A percentile compares a stretch with the other conserved stretches of the same genome.
Evolutionary conservation across 2,329 filamentous ascomycete genomes (phyloP).

Genomic region (Fusarium nanum): DNA sequence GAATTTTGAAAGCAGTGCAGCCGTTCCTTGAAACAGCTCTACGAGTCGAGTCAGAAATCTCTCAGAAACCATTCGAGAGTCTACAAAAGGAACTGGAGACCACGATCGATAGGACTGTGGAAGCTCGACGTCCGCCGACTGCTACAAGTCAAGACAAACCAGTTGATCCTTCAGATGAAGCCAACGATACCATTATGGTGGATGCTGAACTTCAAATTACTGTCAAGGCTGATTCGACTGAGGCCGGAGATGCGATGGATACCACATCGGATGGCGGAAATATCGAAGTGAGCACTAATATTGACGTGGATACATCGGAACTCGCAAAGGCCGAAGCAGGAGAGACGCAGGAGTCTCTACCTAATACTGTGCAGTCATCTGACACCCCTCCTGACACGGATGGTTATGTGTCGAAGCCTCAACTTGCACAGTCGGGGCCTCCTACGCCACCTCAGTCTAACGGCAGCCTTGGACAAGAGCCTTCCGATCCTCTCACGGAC

Average conservation of each 20-base stretch:
- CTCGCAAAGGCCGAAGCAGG: conserved; percentile 47
- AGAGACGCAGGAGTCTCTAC: conserved; percentile 43
- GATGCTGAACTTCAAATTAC: conserved; percentile 64
- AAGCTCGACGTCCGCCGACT: conserved; percentile 59
- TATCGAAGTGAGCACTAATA: conserved; percentile 60
- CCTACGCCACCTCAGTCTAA: conserved; percentile 76
- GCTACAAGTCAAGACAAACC: conserved; percentile 51
- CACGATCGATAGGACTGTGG: conserved; percentile 76
- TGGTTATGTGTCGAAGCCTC: conserved; percentile 55
- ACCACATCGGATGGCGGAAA: conserved; percentile 54
- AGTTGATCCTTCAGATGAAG: conserved; percentile 55
- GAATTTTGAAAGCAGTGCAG: conserved; percentile 86
- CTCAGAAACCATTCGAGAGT: conserved; percentile 74
- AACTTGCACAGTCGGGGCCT: conserved; percentile 57
- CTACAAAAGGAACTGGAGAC: conserved; percentile 79
- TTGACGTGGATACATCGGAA: conserved; percentile 60
- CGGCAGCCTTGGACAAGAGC: conserved; percentile 64
- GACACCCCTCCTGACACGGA: conserved; percentile 63
- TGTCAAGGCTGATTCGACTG: conserved; percentile 50
- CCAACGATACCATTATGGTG: conserved; percentile 63
- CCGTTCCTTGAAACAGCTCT: conserved; percentile 80
- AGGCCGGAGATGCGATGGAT: conserved; percentile 51
- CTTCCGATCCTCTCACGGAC: conserved; percentile 67
- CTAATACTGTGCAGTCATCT: conserved; percentile 43
- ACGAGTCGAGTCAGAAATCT: conserved; percentile 84